These are phyloP conservation scores for Gloeophyllum trabeum DNA, from an alignment of 768 basidiomycete genomes.

Conservation along the genomic window DNA sequence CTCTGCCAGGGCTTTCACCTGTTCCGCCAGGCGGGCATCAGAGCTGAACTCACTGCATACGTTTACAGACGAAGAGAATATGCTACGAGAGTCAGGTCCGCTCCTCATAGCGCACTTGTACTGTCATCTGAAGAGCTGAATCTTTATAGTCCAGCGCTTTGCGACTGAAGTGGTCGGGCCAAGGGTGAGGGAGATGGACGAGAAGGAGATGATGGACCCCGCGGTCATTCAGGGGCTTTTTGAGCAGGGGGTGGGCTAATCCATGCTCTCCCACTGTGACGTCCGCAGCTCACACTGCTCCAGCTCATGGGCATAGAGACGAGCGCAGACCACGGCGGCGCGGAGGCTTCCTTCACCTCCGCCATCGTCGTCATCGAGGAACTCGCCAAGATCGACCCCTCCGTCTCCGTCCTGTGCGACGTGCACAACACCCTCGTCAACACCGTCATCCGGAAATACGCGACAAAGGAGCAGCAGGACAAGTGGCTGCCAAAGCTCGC, in stretches of 20 bases:
- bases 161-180: conserved; percentile 84
- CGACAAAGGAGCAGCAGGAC: conserved; percentile 72
- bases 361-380: conserved; percentile 97
- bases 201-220: conserved; percentile 91
- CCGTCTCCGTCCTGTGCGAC: conserved; percentile 93
- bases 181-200: conserved; percentile 95
- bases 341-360: conserved; percentile 86
- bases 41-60: conserved; percentile 45
- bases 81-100: conserved; percentile 86
- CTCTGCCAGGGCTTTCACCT: too few relatives aligned
- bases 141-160: conserved; percentile 67
- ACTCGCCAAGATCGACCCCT: conserved; percentile 91
- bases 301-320: conserved; percentile 99
- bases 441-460: conserved; percentile 85
- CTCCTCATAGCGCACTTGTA: conserved; percentile 1
- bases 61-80: conserved; percentile 90
- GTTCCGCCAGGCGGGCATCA: neutral
- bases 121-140: conserved; percentile 2
- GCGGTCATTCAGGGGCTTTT: conserved; percentile 80
- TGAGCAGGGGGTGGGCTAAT: conserved; percentile 75
- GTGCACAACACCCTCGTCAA: conserved; percentile 99
- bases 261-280: conserved; percentile 2
- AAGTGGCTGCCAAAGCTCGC: conserved; percentile 83
- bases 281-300: conserved; percentile 1
- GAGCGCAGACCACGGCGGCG: conserved; percentile 67